phyloP scores from a whole-genome alignment of 2,329 filamentous ascomycete genomes.

The Cordyceps tenuipes region DNA sequence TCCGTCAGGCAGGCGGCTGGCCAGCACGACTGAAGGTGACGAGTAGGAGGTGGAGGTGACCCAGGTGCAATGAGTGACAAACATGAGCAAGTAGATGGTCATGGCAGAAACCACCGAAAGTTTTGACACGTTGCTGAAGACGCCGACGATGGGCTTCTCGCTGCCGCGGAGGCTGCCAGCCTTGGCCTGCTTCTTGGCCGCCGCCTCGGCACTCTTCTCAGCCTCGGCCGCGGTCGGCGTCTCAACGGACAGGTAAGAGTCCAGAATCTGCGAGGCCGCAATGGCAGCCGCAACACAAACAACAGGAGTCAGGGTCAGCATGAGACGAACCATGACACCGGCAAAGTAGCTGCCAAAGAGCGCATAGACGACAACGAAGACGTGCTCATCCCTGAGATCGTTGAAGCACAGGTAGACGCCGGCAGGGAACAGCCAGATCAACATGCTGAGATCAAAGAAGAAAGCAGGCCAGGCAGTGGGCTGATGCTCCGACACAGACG shows the following conservation, averaged over 20 bases:
- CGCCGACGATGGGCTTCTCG: constrained; percentile 66
- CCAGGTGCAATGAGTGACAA: constrained; percentile 98
- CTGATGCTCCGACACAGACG: constrained; percentile 98
- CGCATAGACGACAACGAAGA: constrained; percentile 96
- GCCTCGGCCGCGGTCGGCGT: constrained; percentile 47
- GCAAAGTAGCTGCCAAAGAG: constrained; percentile 96
- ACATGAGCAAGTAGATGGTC: constrained; percentile 76
- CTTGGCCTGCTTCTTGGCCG: constrained; percentile 48
- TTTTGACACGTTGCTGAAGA: constrained; percentile 78
- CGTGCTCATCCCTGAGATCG: constrained; percentile 87
- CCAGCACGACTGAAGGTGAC: constrained; percentile 91
- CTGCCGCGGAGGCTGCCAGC: constrained; percentile 57
- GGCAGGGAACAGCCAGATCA: constrained; percentile 98
- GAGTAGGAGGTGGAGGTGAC: constrained; percentile 99
- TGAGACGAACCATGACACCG: constrained; percentile 97
- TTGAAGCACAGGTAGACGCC: constrained; percentile 98
- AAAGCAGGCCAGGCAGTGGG: constrained; percentile 98
- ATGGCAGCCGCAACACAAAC: constrained; percentile 92
- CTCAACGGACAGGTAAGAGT: constrained; percentile 67
- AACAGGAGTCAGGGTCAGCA: constrained; percentile 93
- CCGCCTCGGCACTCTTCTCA: constrained; percentile 43
- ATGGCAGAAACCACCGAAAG: constrained; percentile 63
- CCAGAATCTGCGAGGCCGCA: constrained; percentile 77
- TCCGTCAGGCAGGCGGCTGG: constrained; percentile 85
- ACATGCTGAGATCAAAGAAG: constrained; percentile 96